A percentile compares a stretch with the other conserved stretches of the same genome.
Conservation (phyloP, 2,329 filamentous ascomycete species). For the Claviceps spartinae region DNA sequence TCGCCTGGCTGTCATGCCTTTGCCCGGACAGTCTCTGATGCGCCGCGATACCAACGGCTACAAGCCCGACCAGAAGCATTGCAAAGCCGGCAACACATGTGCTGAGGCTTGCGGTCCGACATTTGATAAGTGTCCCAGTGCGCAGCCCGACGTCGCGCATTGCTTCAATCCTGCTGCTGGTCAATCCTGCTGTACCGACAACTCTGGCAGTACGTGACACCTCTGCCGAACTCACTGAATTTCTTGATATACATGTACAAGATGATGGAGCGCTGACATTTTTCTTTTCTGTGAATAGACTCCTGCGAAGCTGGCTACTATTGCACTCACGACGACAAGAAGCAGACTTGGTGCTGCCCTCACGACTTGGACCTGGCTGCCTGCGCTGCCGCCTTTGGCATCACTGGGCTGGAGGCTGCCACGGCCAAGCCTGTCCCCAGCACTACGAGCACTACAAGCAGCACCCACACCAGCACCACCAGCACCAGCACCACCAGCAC, state of each 20-base stretch:
- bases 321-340: slow-evolving; percentile 40
- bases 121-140: slow-evolving; percentile 35
- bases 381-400: slow-evolving; percentile 39
- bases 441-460: slow-evolving; percentile 14
- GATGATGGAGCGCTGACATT: background rate
- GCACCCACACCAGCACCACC: slow-evolving; percentile 9
- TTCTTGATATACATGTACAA: too few relatives aligned
- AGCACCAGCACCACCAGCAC: slow-evolving; percentile 12
- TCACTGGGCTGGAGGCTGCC: slow-evolving; percentile 30
- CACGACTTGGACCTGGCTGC: slow-evolving; percentile 36
- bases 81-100: slow-evolving; percentile 37
- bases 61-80: slow-evolving; percentile 33
- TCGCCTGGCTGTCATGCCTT: slow-evolving; percentile 23
- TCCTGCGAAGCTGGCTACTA: slow-evolving; percentile 49
- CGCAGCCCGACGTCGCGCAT: slow-evolving; percentile 33
- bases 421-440: slow-evolving; percentile 18
- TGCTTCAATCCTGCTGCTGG: slow-evolving; percentile 40
- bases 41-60: slow-evolving; percentile 34
- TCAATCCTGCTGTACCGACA: slow-evolving; percentile 44
- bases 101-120: slow-evolving; percentile 39
- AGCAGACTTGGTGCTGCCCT: slow-evolving; percentile 48
- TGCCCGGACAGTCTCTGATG: slow-evolving; percentile 26
- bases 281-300: slow-evolving; percentile 24
- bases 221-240: too few relatives aligned
- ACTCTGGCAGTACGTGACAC: slow-evolving; percentile 38